Evolutionary conservation across 805 yeast species (phyloP).

Genomic region (Candida glaebosa): DNA sequence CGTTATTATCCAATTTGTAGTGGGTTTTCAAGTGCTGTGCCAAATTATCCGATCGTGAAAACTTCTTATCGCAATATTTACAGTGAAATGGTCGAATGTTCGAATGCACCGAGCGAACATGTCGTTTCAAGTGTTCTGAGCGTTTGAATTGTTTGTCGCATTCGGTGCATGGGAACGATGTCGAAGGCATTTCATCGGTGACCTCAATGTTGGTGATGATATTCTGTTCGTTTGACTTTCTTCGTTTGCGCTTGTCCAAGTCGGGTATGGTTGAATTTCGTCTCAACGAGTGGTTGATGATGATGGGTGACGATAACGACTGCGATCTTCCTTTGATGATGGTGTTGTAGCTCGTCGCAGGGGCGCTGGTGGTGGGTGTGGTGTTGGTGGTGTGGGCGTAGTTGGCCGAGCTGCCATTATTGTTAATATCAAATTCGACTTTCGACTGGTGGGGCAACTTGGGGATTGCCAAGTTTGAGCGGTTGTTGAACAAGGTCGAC

Average conservation of each 20-base stretch:
- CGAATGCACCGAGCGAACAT: slow-evolving; percentile 42
- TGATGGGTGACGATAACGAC: slow-evolving; percentile 2
- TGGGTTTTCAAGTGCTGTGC: slow-evolving; percentile 45
- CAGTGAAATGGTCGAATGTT: slow-evolving; percentile 44
- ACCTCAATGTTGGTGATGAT: not conserved
- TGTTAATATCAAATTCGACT: slow-evolving; percentile 2
- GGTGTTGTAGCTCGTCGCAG: not conserved
- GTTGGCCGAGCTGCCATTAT: not conserved
- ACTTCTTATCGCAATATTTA: slow-evolving; percentile 43
- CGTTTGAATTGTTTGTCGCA: slow-evolving; percentile 42
- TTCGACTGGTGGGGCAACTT: slow-evolving; percentile 3
- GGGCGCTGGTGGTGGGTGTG: not conserved
- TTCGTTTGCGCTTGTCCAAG: slow-evolving; percentile 1
- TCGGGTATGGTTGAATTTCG: slow-evolving; percentile 4
- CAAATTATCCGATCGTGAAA: slow-evolving; percentile 39
- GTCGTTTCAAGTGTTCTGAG: slow-evolving; percentile 42
- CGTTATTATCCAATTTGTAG: slow-evolving; percentile 28
- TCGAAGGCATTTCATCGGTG: not conserved
- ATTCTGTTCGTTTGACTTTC: slow-evolving; percentile 4
- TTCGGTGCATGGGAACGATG: slow-evolving; percentile 39
- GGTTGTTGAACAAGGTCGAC: slow-evolving; percentile 8
- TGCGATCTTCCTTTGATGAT: slow-evolving; percentile 5
- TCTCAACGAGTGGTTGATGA: not conserved
- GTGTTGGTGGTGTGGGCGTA: not conserved
- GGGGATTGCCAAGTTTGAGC: slow-evolving; percentile 1